phyloP scores from a whole-genome alignment of 164 flowering plant genomes.

The Berberis thunbergii region DNA sequence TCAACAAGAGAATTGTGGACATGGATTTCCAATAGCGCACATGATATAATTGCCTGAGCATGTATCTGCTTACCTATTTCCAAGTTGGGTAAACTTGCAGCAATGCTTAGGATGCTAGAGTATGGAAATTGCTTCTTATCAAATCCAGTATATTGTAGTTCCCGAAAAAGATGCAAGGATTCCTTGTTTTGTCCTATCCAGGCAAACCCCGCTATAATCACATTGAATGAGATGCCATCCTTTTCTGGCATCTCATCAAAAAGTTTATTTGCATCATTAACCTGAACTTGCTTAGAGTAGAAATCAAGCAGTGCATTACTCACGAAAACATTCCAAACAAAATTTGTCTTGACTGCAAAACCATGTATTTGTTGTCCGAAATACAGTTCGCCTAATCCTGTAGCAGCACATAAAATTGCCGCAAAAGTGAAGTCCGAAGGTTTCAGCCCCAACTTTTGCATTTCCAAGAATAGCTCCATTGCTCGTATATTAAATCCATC shows the following conservation, averaged over 20 bases:
- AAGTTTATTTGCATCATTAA: slow-evolving; percentile 36
- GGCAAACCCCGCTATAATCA: slow-evolving; percentile 51
- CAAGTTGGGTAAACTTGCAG: slow-evolving; percentile 33
- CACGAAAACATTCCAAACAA: slow-evolving; percentile 59
- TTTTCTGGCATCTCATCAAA: slow-evolving; percentile 62
- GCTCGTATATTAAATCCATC: slow-evolving; percentile 43
- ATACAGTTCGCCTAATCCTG: slow-evolving; percentile 33
- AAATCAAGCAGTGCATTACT: slow-evolving; percentile 75
- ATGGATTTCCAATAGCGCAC: slow-evolving; percentile 36
- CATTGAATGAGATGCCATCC: slow-evolving; percentile 76
- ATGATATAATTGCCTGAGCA: slow-evolving; percentile 44
- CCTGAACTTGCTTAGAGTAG: slow-evolving; percentile 56
- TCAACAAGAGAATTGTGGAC: slow-evolving; percentile 69
- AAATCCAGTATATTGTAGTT: slow-evolving; percentile 38
- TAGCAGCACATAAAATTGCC: slow-evolving; percentile 41
- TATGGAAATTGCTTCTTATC: slow-evolving; percentile 55
- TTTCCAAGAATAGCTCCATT: slow-evolving; percentile 39
- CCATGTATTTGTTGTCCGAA: slow-evolving; percentile 61
- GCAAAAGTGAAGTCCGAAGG: slow-evolving; percentile 84
- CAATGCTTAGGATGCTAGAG: slow-evolving; percentile 55
- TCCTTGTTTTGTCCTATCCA: slow-evolving; percentile 43
- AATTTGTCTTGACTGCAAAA: slow-evolving; percentile 43
- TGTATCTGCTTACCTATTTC: slow-evolving; percentile 69
- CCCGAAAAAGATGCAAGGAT: slow-evolving; percentile 42
- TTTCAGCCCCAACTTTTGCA: slow-evolving; percentile 42